Percentiles rank a stretch among this genome's conserved stretches.
These are phyloP conservation scores for Posidonia australis DNA, from an alignment of 106 monocot genomes.

Conservation along the genomic window DNA sequence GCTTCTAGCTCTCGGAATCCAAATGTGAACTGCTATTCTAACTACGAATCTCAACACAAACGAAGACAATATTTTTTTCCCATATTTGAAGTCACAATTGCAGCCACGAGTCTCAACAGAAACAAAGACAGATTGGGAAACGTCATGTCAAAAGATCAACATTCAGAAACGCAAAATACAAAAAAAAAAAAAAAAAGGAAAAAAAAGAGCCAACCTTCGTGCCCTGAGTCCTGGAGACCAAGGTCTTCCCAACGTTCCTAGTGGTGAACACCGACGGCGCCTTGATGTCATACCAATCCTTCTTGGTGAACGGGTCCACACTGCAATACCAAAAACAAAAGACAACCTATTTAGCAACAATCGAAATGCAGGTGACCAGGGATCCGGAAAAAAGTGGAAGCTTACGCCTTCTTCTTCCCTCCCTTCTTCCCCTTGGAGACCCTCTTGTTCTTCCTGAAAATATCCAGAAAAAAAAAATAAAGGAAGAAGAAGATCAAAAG, in stretches of 20 bases:
- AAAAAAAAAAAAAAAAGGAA: not conserved
- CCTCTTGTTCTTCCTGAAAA: conserved; percentile 7
- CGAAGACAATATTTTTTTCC: no score
- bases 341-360: not conserved
- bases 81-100: no score
- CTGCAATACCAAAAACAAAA: not conserved
- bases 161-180: not conserved
- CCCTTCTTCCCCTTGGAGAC: conserved; percentile 4
- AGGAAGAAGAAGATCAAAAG: no score
- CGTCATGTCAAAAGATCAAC: no score
- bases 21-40: no score
- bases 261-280: conserved; percentile 73
- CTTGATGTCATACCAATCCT: conserved; percentile 97
- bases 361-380: not conserved
- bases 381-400: not conserved
- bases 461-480: no score
- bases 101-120: no score
- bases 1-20: no score
- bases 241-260: conserved; percentile 66
- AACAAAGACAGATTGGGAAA: no score
- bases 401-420: conserved; percentile 2
- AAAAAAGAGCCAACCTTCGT: conserved; percentile 22
- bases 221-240: conserved; percentile 35
- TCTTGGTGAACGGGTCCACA: conserved; percentile 73
- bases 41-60: no score